Base-by-base conservation (phyloP, 2,329 filamentous ascomycete genomes). In the Teratosphaeria zuluensis region DNA sequence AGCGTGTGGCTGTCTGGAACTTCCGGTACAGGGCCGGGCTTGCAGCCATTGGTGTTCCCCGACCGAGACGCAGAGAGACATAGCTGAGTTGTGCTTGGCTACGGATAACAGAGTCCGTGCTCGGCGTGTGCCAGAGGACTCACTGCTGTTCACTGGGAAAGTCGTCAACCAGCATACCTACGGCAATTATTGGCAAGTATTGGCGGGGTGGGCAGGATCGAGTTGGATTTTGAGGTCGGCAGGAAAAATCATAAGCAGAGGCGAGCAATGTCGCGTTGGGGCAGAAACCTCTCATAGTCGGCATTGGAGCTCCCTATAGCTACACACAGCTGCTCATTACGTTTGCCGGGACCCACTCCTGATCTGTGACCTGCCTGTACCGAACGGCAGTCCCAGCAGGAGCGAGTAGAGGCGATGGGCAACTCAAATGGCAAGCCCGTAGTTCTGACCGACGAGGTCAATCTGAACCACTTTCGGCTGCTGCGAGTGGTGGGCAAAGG, bases 401-500 rank as follows among this genome's bases (percentile, higher is more conserved):
- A 48, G 42, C 42, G 42, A 19, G 42, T n/a, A 48, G 33, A 28
- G 46, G 59, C 64, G 70, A 97, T 97, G 92, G 92, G 92, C 74
- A 96, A 97, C 78, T 88, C 87, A 73, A 91, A 92, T 77, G 92
- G 92, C 76, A 96, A 96, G 76, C 90, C 89, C 76, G 84, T 95
- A 78, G 87, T 91, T 74, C 87, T 92, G 77, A 89, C 88, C 77
- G 92, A 95, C 78, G 89, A 96, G 87, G 94, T 96, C 68, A 97
- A 92, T 74, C 86, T 99, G 68, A 96, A 96, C 72, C 94, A 99
- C 76, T 99, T 99, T 76, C 89, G 92, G 65, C 82, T 99, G 58
- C 79, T 97, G 65, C 87, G 94, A 71, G 94, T 99, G 63, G 94
- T 99, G 66, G 94, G 94, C 65, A 95, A 96, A 75, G 94, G 94